These are phyloP conservation scores for Tuber magnatum DNA, from an alignment of 495 filamentous ascomycete genomes.

Conservation along the genomic window DNA sequence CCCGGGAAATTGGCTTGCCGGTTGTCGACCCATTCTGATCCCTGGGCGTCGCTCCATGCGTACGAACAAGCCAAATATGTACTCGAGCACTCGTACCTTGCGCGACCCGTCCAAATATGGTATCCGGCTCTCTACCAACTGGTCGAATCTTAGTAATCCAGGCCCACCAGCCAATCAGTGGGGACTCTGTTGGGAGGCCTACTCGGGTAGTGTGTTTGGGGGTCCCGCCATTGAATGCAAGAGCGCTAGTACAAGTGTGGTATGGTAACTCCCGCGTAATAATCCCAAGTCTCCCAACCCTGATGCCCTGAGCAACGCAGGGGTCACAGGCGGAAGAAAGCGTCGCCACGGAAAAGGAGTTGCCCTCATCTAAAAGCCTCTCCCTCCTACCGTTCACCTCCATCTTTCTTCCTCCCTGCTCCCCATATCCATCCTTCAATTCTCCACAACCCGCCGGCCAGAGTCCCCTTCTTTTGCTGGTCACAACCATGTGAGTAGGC, in stretches of 20 bases:
- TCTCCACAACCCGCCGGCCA: conserved; percentile 8
- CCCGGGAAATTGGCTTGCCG: background rate
- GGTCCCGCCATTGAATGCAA: background rate
- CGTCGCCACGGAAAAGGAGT: background rate
- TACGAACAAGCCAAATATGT: too few species aligned
- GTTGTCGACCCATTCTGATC: background rate
- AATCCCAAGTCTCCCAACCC: background rate
- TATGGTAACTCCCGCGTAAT: background rate
- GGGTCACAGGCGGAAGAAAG: background rate
- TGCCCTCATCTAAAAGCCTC: background rate
- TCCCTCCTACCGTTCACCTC: conserved; percentile 11
- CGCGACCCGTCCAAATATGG: background rate
- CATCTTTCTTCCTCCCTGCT: background rate
- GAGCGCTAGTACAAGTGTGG: background rate
- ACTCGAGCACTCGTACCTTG: too few species aligned
- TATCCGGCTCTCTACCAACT: background rate
- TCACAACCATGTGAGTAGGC: background rate
- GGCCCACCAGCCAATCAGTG: background rate
- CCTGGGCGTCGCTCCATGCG: background rate
- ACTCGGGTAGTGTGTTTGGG: background rate
- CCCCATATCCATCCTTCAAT: background rate
- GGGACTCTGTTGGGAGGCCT: background rate
- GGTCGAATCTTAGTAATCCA: background rate
- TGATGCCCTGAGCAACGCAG: background rate
- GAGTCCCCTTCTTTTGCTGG: conserved; percentile 10